Evolutionary conservation across 306 rosid genomes (phyloP).

Genomic region (Cucumis hystrix): DNA sequence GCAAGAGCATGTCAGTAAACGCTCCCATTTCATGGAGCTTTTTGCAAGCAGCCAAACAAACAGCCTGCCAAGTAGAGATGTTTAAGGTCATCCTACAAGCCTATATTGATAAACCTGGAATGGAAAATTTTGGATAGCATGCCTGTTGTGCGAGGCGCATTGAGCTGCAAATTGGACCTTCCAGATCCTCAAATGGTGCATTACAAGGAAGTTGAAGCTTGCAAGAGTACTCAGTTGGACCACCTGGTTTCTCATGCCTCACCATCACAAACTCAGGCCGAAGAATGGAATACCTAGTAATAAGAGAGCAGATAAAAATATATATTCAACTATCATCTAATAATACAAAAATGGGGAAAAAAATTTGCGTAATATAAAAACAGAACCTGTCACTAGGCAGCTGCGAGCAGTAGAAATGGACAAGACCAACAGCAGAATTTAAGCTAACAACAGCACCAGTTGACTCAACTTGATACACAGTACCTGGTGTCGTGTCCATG

Average conservation of each 20-base stretch:
- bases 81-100: conserved; percentile 11
- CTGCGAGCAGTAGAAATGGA: conserved; percentile 98
- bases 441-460: conserved; percentile 98
- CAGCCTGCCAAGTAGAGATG: conserved; percentile 52
- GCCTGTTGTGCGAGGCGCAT: conserved; percentile 99
- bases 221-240: conserved; percentile 87
- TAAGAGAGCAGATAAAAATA: background rate
- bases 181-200: conserved; percentile 95
- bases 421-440: conserved; percentile 92
- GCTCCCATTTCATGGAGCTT: conserved; percentile 99
- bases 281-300: conserved; percentile 77
- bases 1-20: conserved; percentile 96
- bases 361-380: background rate
- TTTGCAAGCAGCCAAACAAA: conserved; percentile 98
- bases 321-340: background rate
- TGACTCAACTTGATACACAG: conserved; percentile 91
- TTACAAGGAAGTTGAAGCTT: conserved; percentile 98
- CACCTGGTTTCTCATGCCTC: conserved; percentile 76
- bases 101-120: background rate
- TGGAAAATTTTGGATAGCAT: background rate
- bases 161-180: conserved; percentile 90
- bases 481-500: conserved; percentile 60
- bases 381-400: conserved; percentile 96
- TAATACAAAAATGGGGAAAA: background rate
- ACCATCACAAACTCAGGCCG: conserved; percentile 97